A percentile compares a stretch with the other conserved stretches of the same genome.
phyloP scores from a whole-genome alignment of 140 eudicot species.

The Artemisia princeps region DNA sequence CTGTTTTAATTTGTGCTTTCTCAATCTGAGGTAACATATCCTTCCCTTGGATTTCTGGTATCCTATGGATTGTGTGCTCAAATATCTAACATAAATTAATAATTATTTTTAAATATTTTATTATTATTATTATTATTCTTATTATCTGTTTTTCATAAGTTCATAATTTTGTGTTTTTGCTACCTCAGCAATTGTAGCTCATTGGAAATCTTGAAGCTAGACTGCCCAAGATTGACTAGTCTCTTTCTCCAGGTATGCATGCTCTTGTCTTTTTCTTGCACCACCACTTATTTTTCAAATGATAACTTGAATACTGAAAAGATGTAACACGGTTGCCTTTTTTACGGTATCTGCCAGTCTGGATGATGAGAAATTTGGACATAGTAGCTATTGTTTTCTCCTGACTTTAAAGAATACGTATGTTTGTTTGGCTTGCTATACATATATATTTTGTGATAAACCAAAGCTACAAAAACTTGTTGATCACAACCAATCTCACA shows the following conservation, averaged over 20 bases:
- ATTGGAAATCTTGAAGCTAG: slow-evolving; percentile 77
- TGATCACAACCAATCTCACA: background rate
- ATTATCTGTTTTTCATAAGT: background rate
- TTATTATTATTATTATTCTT: too few species aligned
- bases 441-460: background rate
- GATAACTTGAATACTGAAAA: background rate
- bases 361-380: too few species aligned
- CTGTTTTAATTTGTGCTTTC: slow-evolving; percentile 59
- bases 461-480: background rate
- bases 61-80: background rate
- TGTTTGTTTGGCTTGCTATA: background rate
- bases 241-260: slow-evolving; percentile 88
- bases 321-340: too few species aligned
- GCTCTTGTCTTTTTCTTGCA: slow-evolving; percentile 5
- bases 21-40: slow-evolving; percentile 59
- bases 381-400: background rate
- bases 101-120: too few species aligned
- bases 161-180: slow-evolving; percentile 4
- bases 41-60: background rate
- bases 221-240: slow-evolving; percentile 79
- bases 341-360: background rate
- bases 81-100: background rate
- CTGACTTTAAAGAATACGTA: background rate
- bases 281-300: background rate
- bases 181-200: slow-evolving; percentile 76